Percentiles rank a stretch among this genome's conserved stretches.
These are phyloP conservation scores for Gypsophila paniculata DNA, from an alignment of 179 eudicot species.

Conservation along the genomic window DNA sequence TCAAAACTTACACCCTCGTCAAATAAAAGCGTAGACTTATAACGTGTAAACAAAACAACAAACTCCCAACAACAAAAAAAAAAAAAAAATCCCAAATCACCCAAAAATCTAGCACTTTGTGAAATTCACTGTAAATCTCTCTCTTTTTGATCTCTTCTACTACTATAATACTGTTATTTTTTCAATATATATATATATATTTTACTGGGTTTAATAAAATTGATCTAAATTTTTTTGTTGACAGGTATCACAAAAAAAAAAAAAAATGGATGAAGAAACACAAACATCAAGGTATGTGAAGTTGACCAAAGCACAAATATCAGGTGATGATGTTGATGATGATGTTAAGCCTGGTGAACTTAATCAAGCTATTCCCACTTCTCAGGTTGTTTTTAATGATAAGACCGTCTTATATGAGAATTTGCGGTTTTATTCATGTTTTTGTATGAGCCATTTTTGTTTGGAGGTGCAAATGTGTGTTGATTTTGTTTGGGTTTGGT, in stretches of 20 bases:
- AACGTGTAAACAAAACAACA: neutral
- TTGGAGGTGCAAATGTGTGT: too few relatives aligned
- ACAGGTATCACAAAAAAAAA: too few relatives aligned
- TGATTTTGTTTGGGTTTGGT: too few relatives aligned
- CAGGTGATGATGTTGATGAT: conserved; percentile 58
- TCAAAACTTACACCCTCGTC: neutral
- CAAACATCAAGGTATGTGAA: conserved; percentile 66
- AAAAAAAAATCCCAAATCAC: neutral
- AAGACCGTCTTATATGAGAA: too few relatives aligned
- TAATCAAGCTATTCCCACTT: conserved; percentile 86
- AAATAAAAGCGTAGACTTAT: neutral
- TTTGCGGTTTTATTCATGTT: too few relatives aligned
- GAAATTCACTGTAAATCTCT: neutral
- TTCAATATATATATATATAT: too few relatives aligned
- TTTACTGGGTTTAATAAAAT: conserved; percentile 1
- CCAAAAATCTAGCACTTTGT: neutral
- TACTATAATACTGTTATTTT: too few relatives aligned
- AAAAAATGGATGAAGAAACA: conserved; percentile 49
- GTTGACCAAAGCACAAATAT: conserved; percentile 74
- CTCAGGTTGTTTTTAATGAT: conserved; percentile 62
- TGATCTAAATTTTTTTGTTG: neutral
- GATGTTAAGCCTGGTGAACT: conserved; percentile 91
- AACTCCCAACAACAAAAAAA: too few relatives aligned
- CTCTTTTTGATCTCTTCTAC: neutral
- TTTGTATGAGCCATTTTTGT: too few relatives aligned